phyloP scores from a whole-genome alignment of 163 green algal species.

The Chlorella variabilis region DNA sequence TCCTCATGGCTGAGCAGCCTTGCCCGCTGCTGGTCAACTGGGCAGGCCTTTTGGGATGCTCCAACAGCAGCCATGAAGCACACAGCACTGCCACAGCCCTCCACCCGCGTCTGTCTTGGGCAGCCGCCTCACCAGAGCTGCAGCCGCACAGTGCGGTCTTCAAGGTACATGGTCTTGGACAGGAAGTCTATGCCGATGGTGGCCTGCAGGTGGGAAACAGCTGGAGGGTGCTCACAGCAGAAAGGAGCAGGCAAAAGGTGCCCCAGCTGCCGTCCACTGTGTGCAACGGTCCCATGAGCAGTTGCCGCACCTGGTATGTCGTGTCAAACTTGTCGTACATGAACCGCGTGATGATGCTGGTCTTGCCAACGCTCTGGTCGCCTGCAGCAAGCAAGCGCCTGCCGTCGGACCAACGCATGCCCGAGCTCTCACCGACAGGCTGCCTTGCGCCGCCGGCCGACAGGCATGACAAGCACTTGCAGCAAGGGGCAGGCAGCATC shows the following conservation, averaged over 20 bases:
- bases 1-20: background rate
- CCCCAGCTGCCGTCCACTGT: no score
- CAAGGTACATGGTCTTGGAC: conserved; percentile 99
- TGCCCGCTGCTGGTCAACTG: no score
- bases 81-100: background rate
- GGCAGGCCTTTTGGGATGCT: no score
- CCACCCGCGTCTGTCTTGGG: background rate
- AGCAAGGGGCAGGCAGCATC: no score
- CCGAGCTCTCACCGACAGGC: no score
- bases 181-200: conserved; percentile 99
- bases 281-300: background rate
- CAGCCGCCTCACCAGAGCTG: conserved; percentile 99
- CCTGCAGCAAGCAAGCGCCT: no score
- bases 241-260: no score
- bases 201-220: no score
- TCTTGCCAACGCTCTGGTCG: conserved; percentile 96
- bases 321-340: conserved; percentile 99
- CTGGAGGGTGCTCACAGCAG: no score
- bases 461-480: no score
- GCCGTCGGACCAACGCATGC: no score
- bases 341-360: conserved; percentile 98
- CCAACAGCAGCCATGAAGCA: background rate
- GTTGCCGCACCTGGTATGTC: conserved; percentile 91
- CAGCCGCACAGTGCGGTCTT: conserved; percentile 97
- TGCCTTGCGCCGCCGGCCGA: no score